Conservation (phyloP, 169 alveolate species). For the Blepharisma undulans region DNA sequence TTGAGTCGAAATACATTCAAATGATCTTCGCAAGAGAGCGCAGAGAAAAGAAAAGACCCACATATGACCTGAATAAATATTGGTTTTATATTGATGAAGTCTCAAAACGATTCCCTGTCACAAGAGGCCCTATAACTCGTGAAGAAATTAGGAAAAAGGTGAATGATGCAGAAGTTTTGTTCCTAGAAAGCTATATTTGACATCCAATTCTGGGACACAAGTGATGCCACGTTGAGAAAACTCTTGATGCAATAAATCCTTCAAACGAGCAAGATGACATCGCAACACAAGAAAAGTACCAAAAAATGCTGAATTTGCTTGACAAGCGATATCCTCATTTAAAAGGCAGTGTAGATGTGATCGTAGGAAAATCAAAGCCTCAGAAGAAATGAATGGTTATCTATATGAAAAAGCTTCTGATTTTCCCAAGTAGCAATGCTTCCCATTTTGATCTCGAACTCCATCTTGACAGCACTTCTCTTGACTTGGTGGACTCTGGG, state of each 20-base stretch:
- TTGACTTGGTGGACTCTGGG: not conserved
- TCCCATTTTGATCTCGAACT: not conserved
- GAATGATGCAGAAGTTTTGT: not conserved
- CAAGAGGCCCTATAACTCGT: constrained; percentile 20
- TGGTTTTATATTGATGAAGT: constrained; percentile 36
- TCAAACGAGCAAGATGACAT: not conserved
- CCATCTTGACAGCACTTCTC: not conserved
- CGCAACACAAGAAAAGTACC: not conserved
- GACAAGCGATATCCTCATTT: constrained; percentile 28
- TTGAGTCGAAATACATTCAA: constrained; percentile 19
- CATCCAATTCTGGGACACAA: constrained; percentile 10
- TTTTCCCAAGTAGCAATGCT: not conserved
- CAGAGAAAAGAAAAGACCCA: not conserved
- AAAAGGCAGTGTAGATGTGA: not conserved
- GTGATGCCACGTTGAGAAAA: not conserved
- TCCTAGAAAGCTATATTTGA: constrained; percentile 10
- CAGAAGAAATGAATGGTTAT: not conserved
- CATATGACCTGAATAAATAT: not conserved
- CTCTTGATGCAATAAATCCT: not conserved
- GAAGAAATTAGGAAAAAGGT: not conserved
- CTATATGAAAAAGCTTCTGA: not conserved
- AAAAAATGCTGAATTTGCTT: not conserved
- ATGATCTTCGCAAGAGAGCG: not conserved
- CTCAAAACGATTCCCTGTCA: not conserved
- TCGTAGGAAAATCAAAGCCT: not conserved